Conservation (phyloP, 169 alveolate genomes). For the Condylostoma magnum region DNA sequence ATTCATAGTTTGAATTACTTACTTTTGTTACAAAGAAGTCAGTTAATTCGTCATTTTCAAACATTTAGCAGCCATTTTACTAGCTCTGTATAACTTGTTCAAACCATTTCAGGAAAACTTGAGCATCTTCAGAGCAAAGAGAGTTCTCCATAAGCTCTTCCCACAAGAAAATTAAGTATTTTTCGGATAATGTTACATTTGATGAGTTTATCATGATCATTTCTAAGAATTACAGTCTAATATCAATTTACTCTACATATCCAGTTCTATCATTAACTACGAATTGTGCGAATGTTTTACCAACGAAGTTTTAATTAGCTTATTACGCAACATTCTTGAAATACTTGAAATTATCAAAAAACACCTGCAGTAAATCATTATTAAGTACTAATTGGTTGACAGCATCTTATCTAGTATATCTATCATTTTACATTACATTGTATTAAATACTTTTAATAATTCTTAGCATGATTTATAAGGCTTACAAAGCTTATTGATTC, state of each 20-base stretch:
- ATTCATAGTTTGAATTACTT: constrained; percentile 27
- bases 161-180: constrained; percentile 19
- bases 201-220: background rate
- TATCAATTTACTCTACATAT: constrained; percentile 45
- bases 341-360: constrained; percentile 38
- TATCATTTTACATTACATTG: background rate
- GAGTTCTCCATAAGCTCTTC: constrained; percentile 31
- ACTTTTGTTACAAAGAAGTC: constrained; percentile 54
- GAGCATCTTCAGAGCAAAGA: constrained; percentile 14
- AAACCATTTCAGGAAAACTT: constrained; percentile 12
- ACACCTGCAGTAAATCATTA: constrained; percentile 28
- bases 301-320: background rate
- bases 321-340: constrained; percentile 41
- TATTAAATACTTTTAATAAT: background rate
- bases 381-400: constrained; percentile 32
- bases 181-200: background rate
- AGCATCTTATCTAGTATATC: constrained; percentile 15
- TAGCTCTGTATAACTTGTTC: constrained; percentile 26
- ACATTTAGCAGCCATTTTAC: constrained; percentile 25
- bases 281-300: background rate
- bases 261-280: constrained; percentile 18
- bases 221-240: constrained; percentile 60
- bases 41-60: constrained; percentile 44
- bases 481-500: constrained; percentile 11
- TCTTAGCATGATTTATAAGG: constrained; percentile 24